These are phyloP conservation scores for Trichoderma sp. DNA, from an alignment of 2,329 filamentous ascomycete species.

Conservation along the genomic window DNA sequence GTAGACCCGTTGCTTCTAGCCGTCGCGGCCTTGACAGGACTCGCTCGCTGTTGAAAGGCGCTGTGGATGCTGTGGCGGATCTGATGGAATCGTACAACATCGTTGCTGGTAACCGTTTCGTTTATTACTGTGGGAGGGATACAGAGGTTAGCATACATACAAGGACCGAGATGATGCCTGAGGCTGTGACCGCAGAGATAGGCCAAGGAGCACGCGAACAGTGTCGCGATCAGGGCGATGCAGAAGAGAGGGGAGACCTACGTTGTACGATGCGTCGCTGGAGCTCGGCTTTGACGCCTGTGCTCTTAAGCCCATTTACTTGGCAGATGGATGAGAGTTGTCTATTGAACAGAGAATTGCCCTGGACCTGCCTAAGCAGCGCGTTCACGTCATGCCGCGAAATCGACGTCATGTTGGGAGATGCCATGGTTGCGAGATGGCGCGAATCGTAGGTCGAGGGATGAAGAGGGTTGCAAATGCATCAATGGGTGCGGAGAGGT, in stretches of 20 bases:
- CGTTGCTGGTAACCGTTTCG: constrained; percentile 37
- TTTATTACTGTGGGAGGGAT: constrained; percentile 39
- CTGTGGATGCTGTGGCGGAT: constrained; percentile 44
- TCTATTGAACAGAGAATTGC: constrained; percentile 49
- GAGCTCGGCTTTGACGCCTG: constrained; percentile 80
- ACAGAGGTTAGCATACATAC: constrained; percentile 4
- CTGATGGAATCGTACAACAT: constrained; percentile 43
- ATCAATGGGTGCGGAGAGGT: constrained; percentile 12
- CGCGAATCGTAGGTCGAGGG: neutral
- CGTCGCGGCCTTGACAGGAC: constrained; percentile 26
- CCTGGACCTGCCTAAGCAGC: constrained; percentile 46
- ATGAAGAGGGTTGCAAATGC: neutral
- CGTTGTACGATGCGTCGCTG: constrained; percentile 75
- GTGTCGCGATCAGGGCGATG: neutral
- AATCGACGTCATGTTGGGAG: constrained; percentile 29
- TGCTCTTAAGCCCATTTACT: constrained; percentile 70
- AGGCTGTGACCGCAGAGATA: neutral
- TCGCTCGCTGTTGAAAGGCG: constrained; percentile 31
- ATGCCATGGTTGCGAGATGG: constrained; percentile 27
- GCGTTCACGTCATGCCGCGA: constrained; percentile 43
- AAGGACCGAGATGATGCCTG: no score
- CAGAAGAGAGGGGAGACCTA: constrained; percentile 49
- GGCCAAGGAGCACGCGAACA: neutral
- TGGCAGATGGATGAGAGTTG: constrained; percentile 77
- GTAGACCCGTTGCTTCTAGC: constrained; percentile 19